Evolutionary conservation across 306 rosid genomes (phyloP), one percentile per base, ranked within the genome.

Genomic region (Arachis hypogaea): DNA sequence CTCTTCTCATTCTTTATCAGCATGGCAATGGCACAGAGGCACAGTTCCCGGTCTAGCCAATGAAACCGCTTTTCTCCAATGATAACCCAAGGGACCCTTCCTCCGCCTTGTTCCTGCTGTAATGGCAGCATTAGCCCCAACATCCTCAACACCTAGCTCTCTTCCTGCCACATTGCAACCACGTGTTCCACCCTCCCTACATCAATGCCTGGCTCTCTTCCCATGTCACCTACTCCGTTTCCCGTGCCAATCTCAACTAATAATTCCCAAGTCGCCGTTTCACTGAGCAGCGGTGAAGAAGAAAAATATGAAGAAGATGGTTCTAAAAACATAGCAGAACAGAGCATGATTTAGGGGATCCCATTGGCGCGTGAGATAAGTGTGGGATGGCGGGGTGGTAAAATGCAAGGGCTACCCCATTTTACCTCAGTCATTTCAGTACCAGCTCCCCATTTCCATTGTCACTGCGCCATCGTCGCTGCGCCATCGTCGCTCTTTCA

Each of bases 81-180:
- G 3, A 3, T 49, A 7, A 7, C 8, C 2, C 5, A 1, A 43
- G 73, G 50, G 59, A 69, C 60, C 72, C 83, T 10, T 73, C 90
- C 0, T 9, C 60, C 54, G 72, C 4, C 59, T 2, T 47, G 62
- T 0, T 4, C 60, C 1, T 58, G 68, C 3, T 14, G 33, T 16
- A n/a, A 11, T 10, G 0, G 8, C 11, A 88, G 86, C 2, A 65
- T 90, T 5, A 74, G 74, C 50, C 79, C 59, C 42, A 30, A 72
- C 0, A 68, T 77, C 62, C 80, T 91, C 11, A 47, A 79, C 11
- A 72, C 78, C 5, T 86, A 89, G 86, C 7, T 77, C 84, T 9
- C 78, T 90, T 38, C 88, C 45, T 90, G 7, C 93, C 93, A 3
- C 81, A 72, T 14, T 88, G 96, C 60, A 70, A 81, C 50, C 96